Base-by-base conservation (phyloP, 2,329 filamentous ascomycete genomes). In the Setomelanomma holmii region DNA sequence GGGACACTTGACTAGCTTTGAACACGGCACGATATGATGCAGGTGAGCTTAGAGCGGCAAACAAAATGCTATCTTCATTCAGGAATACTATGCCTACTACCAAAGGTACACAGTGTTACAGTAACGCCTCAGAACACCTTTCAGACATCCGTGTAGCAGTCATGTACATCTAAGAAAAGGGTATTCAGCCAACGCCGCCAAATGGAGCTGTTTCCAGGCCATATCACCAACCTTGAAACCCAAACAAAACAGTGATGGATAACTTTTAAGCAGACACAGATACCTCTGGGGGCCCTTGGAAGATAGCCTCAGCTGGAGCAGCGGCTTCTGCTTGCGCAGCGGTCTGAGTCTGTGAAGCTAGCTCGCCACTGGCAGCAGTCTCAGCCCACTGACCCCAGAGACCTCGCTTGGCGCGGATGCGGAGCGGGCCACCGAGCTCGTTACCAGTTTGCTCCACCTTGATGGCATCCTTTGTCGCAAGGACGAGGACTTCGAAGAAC, bases 371-470 rank as follows among this genome's bases (percentile, higher is more conserved):
- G 1, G 66, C 67, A 50, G 64, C 60, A 40, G 80, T 81, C 80
- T 98, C 95, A 0, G 95, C 95, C 95, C 95, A 99, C 33, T 89
- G 87, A 45, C 93, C 95, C 93, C 95, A 99, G 2, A 99, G 86
- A n/a, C 91, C 93, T 64, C 91, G 86, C 84, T 99, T 99, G 53
- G 89, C 92, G 61, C 91, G 84, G 52, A 99, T 89, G 52, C 88
- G 84, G 68, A 99, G 91, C 12, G 89, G 84, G 2, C 87, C 89
- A 43, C 93, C 93, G 21, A 98, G 84, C 33, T 82, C 69, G 12
- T 84, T 56, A 19, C 87, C 80, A 42, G 84, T 84, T 76, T 99
- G 95, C 72, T 98, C 93, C 21, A 98, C 91, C 77, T 96, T 96
- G 78, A 99, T 90, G 22, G 95, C 95, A 72, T 99, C 95, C 79